Base-by-base conservation (phyloP, 2,329 filamentous ascomycete species). In the Fusarium azukiicola region DNA sequence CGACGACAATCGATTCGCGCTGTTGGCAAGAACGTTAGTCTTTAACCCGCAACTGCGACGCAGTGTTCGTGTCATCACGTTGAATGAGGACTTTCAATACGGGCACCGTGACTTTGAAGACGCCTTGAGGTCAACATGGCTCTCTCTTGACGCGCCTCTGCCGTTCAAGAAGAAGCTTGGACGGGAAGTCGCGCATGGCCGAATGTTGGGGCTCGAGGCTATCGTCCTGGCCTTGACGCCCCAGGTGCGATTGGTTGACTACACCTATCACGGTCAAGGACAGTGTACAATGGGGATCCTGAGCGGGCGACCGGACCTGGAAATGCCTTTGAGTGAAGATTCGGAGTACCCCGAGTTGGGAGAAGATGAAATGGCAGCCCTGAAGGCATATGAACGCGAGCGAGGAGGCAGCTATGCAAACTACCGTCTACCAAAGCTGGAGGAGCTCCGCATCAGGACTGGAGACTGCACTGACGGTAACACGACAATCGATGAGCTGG, bases 31-130 rank as follows among this genome's bases (percentile, higher is more conserved):
- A n/a, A 49, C 19, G 6, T 32, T 66, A 21, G 63, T 47, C 32
- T n/a, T 14, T 49, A 38, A 47, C 44, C 63, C 63, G 27, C 44
- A 66, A 10, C 63, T 66, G 27, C 44, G 63, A 66, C 44, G 36
- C 19, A 21, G 21, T 44, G 49, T 36, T 66, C 63, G 63, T 38
- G 46, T 14, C 16, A 32, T 66, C 32, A 38, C 44, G 42, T 32
- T 66, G 63, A 6, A n/a, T 11, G 23, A 66, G 14, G 44, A 66
- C 13, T 38, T 36, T 38, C 13, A 14, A 32, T 32, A 32, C 27
- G 27, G 27, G 27, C 27, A 32, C 27, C 27, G 27, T 32, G 44
- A 66, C 13, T 38, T 36, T 38, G 8, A 14, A 36, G 32, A 66
- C 16, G 44, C 32, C 44, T 32, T 66, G 12, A 38, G 23, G 19